Conservation (phyloP, 371 early-diverging fungal species). For the Actinomortierella wolfii region DNA sequence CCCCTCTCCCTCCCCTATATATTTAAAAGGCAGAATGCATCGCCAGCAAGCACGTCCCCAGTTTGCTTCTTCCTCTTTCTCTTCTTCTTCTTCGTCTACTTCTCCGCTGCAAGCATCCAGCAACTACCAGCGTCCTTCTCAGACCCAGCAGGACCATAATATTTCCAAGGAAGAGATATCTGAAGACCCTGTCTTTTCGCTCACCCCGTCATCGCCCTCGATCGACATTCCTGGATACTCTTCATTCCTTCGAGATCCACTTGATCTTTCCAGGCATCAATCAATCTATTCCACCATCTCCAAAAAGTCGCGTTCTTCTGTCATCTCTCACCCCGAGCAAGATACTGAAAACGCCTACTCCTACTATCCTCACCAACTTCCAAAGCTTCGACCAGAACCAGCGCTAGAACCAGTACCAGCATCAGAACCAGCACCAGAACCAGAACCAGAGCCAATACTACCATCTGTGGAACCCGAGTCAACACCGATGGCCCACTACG, state of each 20-base stretch:
- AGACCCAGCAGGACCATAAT: too few relatives aligned
- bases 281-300: constrained; percentile 35
- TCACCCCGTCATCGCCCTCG: background rate
- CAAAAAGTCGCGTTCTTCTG: constrained; percentile 21
- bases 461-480: constrained; percentile 7
- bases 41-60: too few relatives aligned
- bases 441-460: constrained; percentile 12
- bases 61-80: too few relatives aligned
- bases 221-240: constrained; percentile 33
- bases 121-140: too few relatives aligned
- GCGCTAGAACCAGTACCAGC: constrained; percentile 15
- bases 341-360: constrained; percentile 37
- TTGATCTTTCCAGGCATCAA: constrained; percentile 27
- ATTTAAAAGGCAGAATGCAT: too few relatives aligned
- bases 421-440: constrained; percentile 10
- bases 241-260: constrained; percentile 29
- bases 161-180: too few relatives aligned
- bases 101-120: too few relatives aligned
- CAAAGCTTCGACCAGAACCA: constrained; percentile 6
- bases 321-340: constrained; percentile 34
- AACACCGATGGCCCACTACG: constrained; percentile 32
- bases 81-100: too few relatives aligned
- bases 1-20: too few relatives aligned
- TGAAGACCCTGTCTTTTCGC: too few relatives aligned
- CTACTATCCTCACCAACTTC: constrained; percentile 31